Conservation (phyloP, 2,329 filamentous ascomycete species). For the Graphilbum sp. region DNA sequence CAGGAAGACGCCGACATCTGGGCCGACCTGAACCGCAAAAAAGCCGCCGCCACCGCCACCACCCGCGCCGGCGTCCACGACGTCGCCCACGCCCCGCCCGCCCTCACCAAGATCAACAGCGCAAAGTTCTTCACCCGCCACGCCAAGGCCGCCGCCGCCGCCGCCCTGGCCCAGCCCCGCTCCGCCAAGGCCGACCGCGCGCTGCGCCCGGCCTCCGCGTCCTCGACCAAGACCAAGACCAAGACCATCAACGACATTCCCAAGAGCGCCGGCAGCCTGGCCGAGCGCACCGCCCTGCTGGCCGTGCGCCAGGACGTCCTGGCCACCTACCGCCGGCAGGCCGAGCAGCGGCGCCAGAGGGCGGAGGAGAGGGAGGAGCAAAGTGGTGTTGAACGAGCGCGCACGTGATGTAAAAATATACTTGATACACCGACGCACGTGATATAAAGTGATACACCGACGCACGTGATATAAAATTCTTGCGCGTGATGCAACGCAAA, state of each 20-base stretch:
- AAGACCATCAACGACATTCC: slow-evolving; percentile 49
- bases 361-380: background rate
- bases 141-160: background rate
- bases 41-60: slow-evolving; percentile 33
- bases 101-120: slow-evolving; percentile 44
- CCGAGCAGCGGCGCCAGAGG: slow-evolving; percentile 32
- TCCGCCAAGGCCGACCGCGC: too few relatives aligned
- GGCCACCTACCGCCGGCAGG: slow-evolving; percentile 55
- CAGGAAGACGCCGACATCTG: slow-evolving; percentile 45
- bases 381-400: background rate
- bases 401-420: too few relatives aligned
- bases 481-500: too few relatives aligned
- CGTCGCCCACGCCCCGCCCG: slow-evolving; percentile 61
- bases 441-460: too few relatives aligned
- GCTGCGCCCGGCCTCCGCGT: too few relatives aligned
- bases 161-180: slow-evolving; percentile 15
- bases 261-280: slow-evolving; percentile 51
- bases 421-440: too few relatives aligned
- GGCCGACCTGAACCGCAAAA: slow-evolving; percentile 53
- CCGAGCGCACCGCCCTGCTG: slow-evolving; percentile 57
- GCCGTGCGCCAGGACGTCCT: slow-evolving; percentile 53
- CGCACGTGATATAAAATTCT: too few relatives aligned
- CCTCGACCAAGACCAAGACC: slow-evolving; percentile 25
- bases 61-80: slow-evolving; percentile 28
- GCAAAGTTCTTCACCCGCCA: slow-evolving; percentile 32